These are phyloP conservation scores for Adansonia gregorii DNA, from an alignment of 441 rosid species.

Conservation along the genomic window DNA sequence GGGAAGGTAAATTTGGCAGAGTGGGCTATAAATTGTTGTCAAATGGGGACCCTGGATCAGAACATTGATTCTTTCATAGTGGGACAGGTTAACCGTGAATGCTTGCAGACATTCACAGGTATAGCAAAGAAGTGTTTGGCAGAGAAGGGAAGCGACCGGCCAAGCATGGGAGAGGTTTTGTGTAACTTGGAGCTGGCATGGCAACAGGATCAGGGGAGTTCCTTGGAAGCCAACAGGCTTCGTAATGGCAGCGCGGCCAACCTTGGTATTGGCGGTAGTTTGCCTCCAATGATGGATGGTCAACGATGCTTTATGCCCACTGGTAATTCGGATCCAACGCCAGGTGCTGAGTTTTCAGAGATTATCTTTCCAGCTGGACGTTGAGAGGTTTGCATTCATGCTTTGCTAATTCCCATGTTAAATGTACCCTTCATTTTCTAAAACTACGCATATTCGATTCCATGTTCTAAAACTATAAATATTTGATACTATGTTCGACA, in stretches of 20 bases:
- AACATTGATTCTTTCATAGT: not conserved
- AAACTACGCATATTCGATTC: no score
- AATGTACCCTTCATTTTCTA: no score
- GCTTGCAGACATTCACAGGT: not conserved
- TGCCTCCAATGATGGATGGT: not conserved
- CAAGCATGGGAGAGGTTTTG: slow-evolving; percentile 8
- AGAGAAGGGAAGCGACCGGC: not conserved
- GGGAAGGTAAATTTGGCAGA: slow-evolving; percentile 8
- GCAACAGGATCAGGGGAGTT: not conserved
- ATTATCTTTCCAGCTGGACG: slow-evolving; percentile 11
- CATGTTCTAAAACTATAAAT: no score
- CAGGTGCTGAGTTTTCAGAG: slow-evolving; percentile 18
- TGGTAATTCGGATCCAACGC: slow-evolving; percentile 9
- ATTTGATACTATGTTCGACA: no score
- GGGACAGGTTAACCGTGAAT: not conserved
- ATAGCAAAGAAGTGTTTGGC: not conserved
- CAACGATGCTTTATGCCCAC: not conserved
- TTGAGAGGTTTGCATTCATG: slow-evolving; percentile 8
- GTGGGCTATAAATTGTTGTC: slow-evolving; percentile 4
- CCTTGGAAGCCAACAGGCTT: not conserved
- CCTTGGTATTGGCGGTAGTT: not conserved
- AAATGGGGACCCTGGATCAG: slow-evolving; percentile 5
- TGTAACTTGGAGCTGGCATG: slow-evolving; percentile 14
- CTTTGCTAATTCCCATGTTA: not conserved
- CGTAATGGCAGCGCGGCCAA: not conserved